phyloP scores from a whole-genome alignment of 2,329 filamentous ascomycete species.

The Ascosphaera apis region DNA sequence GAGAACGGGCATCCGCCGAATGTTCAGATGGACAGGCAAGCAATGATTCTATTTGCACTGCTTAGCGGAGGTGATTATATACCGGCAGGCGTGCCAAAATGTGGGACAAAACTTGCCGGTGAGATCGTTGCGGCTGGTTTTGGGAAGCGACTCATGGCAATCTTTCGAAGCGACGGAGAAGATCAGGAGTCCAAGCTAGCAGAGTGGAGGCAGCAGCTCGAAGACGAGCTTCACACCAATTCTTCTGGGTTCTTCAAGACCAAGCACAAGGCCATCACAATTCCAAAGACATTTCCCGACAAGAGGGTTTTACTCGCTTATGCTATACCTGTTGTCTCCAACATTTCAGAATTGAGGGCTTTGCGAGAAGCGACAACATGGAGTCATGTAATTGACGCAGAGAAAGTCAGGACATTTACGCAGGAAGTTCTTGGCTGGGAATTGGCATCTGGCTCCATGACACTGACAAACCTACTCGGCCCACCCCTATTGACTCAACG shows the following conservation, averaged over 20 bases:
- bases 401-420: conserved; percentile 48
- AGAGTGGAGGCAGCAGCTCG: conserved; percentile 48
- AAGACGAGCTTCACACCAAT: conserved; percentile 61
- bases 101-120: conserved; percentile 69
- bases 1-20: conserved; percentile 24
- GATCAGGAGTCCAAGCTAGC: conserved; percentile 20
- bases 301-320: conserved; percentile 64
- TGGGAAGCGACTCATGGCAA: conserved; percentile 42
- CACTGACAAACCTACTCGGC: conserved; percentile 60
- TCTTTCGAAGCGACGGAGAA: conserved; percentile 31
- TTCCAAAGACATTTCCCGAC: conserved; percentile 66
- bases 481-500: conserved; percentile 48
- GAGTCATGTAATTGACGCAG: conserved; percentile 40
- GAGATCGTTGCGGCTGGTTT: conserved; percentile 80
- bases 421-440: conserved; percentile 72
- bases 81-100: conserved; percentile 66
- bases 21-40: conserved; percentile 44
- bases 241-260: conserved; percentile 57
- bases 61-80: conserved; percentile 94
- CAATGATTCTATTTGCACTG: conserved; percentile 81
- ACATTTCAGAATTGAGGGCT: conserved; percentile 29
- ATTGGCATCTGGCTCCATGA: conserved; percentile 52
- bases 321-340: conserved; percentile 63
- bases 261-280: conserved; percentile 47
- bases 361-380: conserved; percentile 34